Percentiles rank a stretch among this genome's conserved stretches.
Evolutionary conservation across 2,329 filamentous ascomycete genomes (phyloP).

Genomic region (Fusarium brachygibbosum): DNA sequence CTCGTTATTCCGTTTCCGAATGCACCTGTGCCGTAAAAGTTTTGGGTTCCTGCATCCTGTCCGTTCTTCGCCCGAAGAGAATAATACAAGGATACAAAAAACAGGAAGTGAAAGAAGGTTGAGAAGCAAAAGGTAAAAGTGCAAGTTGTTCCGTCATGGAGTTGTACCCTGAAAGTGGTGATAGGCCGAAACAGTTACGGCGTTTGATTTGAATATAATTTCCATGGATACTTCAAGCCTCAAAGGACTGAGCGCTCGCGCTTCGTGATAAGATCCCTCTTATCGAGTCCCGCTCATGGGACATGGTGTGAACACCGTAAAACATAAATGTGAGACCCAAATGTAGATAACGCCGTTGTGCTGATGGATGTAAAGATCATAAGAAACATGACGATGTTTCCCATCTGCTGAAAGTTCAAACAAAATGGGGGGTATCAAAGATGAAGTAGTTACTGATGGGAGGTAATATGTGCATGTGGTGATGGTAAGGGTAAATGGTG

Average conservation of each 20-base stretch:
- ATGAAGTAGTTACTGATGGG: constrained; percentile 51
- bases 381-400: constrained; percentile 49
- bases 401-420: constrained; percentile 48
- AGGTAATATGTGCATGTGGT: constrained; percentile 49
- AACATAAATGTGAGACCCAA: constrained; percentile 45
- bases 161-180: constrained; percentile 39
- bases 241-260: constrained; percentile 27
- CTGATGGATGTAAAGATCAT: constrained; percentile 51
- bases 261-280: constrained; percentile 32
- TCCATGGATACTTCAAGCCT: constrained; percentile 6
- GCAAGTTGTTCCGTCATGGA: constrained; percentile 5
- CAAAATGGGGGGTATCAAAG: constrained; percentile 56
- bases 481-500: constrained; percentile 33
- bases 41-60: constrained; percentile 30
- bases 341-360: constrained; percentile 49
- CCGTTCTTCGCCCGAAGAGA: constrained; percentile 25
- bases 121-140: constrained; percentile 10
- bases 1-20: constrained; percentile 33
- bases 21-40: constrained; percentile 26
- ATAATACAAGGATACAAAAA: constrained; percentile 23
- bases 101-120: constrained; percentile 15
- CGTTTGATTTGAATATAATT: constrained; percentile 26
- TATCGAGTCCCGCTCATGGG: constrained; percentile 18
- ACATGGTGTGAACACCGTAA: constrained; percentile 40
- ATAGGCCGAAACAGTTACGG: constrained; percentile 8